Base-by-base conservation (phyloP, 768 basidiomycete genomes). In the Auriculariales sp. region DNA sequence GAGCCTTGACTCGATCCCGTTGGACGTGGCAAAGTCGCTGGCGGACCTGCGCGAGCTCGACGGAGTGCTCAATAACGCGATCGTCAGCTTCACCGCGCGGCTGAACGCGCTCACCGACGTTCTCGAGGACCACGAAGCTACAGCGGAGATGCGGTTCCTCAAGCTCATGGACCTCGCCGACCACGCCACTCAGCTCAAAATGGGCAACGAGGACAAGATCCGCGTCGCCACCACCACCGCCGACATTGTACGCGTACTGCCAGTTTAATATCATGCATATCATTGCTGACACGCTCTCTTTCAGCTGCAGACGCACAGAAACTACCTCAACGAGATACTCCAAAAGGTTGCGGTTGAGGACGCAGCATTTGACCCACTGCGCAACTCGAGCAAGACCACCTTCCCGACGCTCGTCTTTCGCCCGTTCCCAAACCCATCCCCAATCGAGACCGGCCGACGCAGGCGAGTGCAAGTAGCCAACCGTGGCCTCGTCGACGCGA, bases 21-120 rank as follows among this genome's bases (percentile, higher is more conserved):
- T 86, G 54, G 91, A 95, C 66, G 81, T 99, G 65, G 94, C 94
- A 11, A 81, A 89, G 64, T 83, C 81, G 65, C 88, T 95, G 64
- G 88, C 85, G 10, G 95, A 99, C 73, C 79, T 99, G 49, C 87
- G 92, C 55, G 95, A 99, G 68, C 86, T 99, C 67, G 95, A 98
- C 65, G 95, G 94, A 51, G 95, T 99, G 52, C 77, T 99, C 57
- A 92, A 91, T 56, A 72, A 85, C 36, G 89, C 89, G 54, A 84
- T 94, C 66, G 63, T 78, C 55, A 71, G 76, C 56, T 83, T 99
- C 61, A 90, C 85, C 51, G 57, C 72, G 39, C 90, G 90, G 66
- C 82, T 98, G 55, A 73, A 77, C 51, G 62, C 64, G 32, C 81
- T 99, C 56, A 83, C 81, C 33, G 60, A 69, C 51, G 79, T 88